Evolutionary conservation across 1,284 basidiomycete species (phyloP), one percentile per base, ranked within the genome.

Genomic region (Moesziomyces parantarcticus): DNA sequence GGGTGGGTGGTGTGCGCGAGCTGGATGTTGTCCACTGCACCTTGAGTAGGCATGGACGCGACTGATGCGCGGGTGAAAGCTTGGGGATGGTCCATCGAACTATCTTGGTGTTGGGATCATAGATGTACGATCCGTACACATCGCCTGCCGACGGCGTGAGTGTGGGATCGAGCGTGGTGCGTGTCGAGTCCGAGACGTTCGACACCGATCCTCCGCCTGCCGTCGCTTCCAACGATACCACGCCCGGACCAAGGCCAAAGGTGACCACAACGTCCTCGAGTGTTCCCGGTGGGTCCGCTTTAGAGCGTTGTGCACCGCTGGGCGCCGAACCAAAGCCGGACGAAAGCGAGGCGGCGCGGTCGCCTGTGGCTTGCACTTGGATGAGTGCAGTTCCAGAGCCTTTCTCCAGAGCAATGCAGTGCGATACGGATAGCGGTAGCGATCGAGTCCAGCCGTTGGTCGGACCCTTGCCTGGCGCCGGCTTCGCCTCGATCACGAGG

Each of bases 1-100:
- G 88, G 66, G 87, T 82, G 50, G 89, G 87, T 2, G 26, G 21
- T 5, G 56, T 18, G 26, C 48, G 42, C 8, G 56, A 1, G 26
- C 62, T 40, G 25, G 50, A 23, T 7, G 68, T 75, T 8, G 63
- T 57, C 60, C 72, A 77, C 11, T 41, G 64, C 10, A 76, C 53
- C 32, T 70, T 75, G 18, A 80, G 47, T 13, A 70, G 39, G 16
- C 55, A 48, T 1, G 60, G 66, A 5, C 75, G 44, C 7, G 51
- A 39, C 20, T 50, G 36, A 8, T 55, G 22, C 3, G 42, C 34
- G 3, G 61, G 46, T 3, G 26, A 32, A 3, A 79, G 66, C 26
- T 46, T 58, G 3, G 62, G 56, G 14, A 77, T 71, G n/a, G 48
- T 65, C 79, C 79, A 81, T 20, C 57, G 58, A 6, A 78, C 16